Base-by-base conservation (phyloP, 345 rosid genomes). In the Clausena lansium region DNA sequence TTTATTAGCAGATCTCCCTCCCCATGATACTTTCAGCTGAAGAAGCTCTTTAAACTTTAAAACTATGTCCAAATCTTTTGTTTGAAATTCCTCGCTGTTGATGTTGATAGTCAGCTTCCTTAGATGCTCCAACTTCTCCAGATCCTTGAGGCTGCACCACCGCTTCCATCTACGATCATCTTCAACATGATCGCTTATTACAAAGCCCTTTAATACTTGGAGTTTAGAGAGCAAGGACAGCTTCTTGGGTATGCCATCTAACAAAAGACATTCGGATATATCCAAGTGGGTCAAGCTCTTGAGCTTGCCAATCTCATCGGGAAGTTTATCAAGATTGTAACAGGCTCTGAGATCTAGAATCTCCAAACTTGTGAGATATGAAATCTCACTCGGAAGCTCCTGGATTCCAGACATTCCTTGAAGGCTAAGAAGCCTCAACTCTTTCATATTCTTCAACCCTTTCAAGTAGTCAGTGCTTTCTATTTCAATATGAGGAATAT, bases 181-280 rank as follows among this genome's bases (percentile, higher is more conserved):
- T 52, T 52, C 22, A 19, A 22, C 57, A 17, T 52, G 57, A 17
- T 84, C 76, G 69, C 86, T 83, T 2, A 90, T 71, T 22, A 88
- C 87, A 83, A 92, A 90, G n/a, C 97, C 94, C 52, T 92, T 87
- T 5, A 92, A 86, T 45, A 92, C 93, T 86, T 78, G 74, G 67
- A 90, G 88, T 13, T 84, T 33, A 0, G 75, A 10, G 22, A 92
- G 89, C 62, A 76, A 65, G 1, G 79, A 62, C 33, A 92, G 20
- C 57, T 80, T 73, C 81, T 80, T 83, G 32, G 97, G 94, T 71
- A 91, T 83, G 24, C 64, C 63, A 19, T 85, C 92, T 10, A 90
- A 72, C 84, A 85, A 71, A 79, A 83, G 82, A 80, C 96, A 92
- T 60, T 87, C 90, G 0, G 87, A 87, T 4, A 84, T 59, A 45